phyloP scores from a whole-genome alignment of 208 protist species.

The Acanthamoeba sp. region DNA sequence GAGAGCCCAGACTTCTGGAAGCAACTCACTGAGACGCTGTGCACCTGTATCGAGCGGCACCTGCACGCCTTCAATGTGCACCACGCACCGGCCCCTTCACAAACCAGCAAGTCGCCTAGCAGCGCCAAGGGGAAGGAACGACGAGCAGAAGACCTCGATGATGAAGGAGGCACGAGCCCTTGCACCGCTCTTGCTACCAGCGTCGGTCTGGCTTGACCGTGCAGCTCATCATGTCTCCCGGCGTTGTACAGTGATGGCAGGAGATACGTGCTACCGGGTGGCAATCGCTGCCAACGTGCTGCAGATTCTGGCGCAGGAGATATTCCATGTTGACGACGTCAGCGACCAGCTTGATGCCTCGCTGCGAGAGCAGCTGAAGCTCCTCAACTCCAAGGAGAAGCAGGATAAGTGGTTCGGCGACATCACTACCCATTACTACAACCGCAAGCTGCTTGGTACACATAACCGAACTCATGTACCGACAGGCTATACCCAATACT shows the following conservation, averaged over 20 bases:
- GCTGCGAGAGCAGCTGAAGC: constrained; percentile 6
- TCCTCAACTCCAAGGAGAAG: neutral
- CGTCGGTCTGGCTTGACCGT: neutral
- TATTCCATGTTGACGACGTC: neutral
- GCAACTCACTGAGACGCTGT: neutral
- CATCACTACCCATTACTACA: neutral
- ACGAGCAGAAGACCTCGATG: neutral
- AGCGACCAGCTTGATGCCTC: constrained; percentile 34
- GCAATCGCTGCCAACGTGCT: neutral
- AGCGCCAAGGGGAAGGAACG: neutral
- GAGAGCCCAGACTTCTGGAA: constrained; percentile 48
- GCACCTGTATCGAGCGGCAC: neutral
- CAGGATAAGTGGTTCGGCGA: constrained; percentile 1
- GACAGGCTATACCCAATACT: neutral
- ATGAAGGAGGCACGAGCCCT: neutral
- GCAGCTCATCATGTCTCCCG: neutral
- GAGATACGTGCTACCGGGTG: neutral
- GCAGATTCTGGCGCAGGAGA: constrained; percentile 9
- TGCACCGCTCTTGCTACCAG: neutral
- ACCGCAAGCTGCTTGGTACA: neutral
- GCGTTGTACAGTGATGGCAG: neutral
- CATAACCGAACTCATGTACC: neutral
- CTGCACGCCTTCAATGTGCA: neutral
- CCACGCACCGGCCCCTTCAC: neutral
- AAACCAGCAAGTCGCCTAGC: neutral